phyloP scores from a whole-genome alignment of 192 early-diverging fungal species.

The Backusella liffmaniae region DNA sequence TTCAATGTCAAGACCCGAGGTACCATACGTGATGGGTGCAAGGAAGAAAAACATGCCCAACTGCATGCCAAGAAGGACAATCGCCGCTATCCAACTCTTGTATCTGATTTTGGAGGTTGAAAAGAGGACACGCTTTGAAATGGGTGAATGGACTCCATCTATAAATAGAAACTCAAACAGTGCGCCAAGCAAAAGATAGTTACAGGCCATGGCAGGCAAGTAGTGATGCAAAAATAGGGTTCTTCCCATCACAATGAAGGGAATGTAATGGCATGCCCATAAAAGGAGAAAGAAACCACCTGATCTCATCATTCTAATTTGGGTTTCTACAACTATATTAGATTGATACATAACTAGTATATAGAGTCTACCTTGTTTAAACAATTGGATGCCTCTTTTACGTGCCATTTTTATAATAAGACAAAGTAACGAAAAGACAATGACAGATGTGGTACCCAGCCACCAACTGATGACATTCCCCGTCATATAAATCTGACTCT shows the following conservation, averaged over 20 bases:
- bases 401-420: conserved; percentile 63
- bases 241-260: conserved; percentile 91
- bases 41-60: conserved; percentile 71
- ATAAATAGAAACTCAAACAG: conserved; percentile 74
- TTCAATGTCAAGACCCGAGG: conserved; percentile 55
- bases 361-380: conserved; percentile 37
- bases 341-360: too few relatives aligned
- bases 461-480: conserved; percentile 93
- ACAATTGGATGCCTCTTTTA: conserved; percentile 65
- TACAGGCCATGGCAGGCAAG: conserved; percentile 82
- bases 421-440: conserved; percentile 54
- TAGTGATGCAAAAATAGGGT: conserved; percentile 95
- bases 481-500: conserved; percentile 84
- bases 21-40: conserved; percentile 86
- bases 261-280: conserved; percentile 85
- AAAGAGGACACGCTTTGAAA: conserved; percentile 27
- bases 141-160: conserved; percentile 49
- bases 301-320: conserved; percentile 53
- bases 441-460: conserved; percentile 56
- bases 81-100: conserved; percentile 36
- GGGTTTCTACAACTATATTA: conserved; percentile 37
- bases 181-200: conserved; percentile 66
- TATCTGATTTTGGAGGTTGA: conserved; percentile 21
- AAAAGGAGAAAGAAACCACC: conserved; percentile 82
- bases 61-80: conserved; percentile 49